phyloP scores from a whole-genome alignment of 1,139 yeast genomes.

The Kurtzmaniella quercitrusa region DNA sequence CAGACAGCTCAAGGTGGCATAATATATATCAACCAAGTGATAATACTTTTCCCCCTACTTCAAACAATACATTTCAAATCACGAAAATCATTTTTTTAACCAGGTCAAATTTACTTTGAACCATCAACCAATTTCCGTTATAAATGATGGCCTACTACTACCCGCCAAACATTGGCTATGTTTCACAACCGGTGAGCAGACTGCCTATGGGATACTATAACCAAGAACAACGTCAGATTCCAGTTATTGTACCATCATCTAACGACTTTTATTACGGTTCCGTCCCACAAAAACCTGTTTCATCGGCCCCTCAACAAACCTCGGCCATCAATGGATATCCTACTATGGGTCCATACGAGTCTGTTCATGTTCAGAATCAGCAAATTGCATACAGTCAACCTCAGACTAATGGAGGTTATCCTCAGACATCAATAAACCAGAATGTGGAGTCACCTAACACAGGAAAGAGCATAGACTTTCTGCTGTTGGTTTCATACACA shows the following conservation, averaged over 20 bases:
- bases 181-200: not conserved
- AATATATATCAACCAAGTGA: too few species aligned
- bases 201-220: not conserved
- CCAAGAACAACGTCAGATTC: not conserved
- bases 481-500: slow-evolving; percentile 35
- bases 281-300: not conserved
- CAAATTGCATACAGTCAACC: not conserved
- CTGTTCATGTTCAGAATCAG: not conserved
- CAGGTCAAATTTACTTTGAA: too few species aligned
- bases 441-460: not conserved
- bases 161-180: not conserved
- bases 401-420: not conserved
- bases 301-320: not conserved
- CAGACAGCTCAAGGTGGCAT: not conserved
- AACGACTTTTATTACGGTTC: not conserved
- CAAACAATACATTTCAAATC: too few species aligned
- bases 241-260: not conserved
- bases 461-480: slow-evolving; percentile 27
- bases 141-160: slow-evolving; percentile 3
- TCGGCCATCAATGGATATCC: not conserved
- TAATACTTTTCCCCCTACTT: too few species aligned
- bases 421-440: not conserved
- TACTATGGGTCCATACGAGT: not conserved
- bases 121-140: not conserved
- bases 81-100: too few species aligned